Evolutionary conservation across 2,329 filamentous ascomycete species (phyloP).

Genomic region (Aspergillus texensis): DNA sequence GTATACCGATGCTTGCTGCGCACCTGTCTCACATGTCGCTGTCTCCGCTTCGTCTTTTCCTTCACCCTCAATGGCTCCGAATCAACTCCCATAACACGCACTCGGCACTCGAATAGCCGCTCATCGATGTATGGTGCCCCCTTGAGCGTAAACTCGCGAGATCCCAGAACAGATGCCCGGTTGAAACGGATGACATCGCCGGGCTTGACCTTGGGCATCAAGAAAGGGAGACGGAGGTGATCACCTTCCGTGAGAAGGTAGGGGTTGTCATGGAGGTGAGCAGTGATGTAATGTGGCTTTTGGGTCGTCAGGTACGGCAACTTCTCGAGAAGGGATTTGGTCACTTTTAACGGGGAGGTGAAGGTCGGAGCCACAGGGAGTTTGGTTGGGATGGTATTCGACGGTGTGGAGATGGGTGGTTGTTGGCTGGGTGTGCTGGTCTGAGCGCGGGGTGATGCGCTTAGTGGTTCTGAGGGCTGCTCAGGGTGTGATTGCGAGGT

Average conservation of each 20-base stretch:
- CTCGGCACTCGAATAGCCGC: conserved; percentile 79
- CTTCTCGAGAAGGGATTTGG: conserved; percentile 43
- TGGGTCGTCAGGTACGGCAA: conserved; percentile 50
- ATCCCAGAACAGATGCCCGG: conserved; percentile 79
- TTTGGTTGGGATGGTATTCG: conserved; percentile 30
- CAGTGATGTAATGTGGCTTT: conserved; percentile 50
- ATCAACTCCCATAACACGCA: conserved; percentile 82
- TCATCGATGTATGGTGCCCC: conserved; percentile 82
- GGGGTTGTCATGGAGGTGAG: conserved; percentile 53
- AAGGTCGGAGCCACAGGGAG: conserved; percentile 43
- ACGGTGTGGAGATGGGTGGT: conserved; percentile 15
- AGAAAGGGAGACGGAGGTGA: conserved; percentile 74
- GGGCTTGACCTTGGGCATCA: conserved; percentile 72
- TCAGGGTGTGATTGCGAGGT: conserved; percentile 36
- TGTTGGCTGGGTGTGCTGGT: conserved; percentile 21
- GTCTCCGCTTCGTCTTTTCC: conserved; percentile 79
- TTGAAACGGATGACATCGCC: conserved; percentile 89
- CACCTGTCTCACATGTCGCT: conserved; percentile 68
- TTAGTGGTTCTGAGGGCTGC: conserved; percentile 33
- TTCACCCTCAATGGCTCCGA: conserved; percentile 75
- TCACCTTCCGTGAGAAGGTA: conserved; percentile 65
- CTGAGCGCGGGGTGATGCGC: conserved; percentile 30
- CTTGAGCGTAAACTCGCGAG: conserved; percentile 86
- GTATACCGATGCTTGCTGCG: conserved; percentile 92
- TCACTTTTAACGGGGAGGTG: conserved; percentile 42